phyloP scores from a whole-genome alignment of 805 yeast genomes.

The Priceomyces fermenticarens region DNA sequence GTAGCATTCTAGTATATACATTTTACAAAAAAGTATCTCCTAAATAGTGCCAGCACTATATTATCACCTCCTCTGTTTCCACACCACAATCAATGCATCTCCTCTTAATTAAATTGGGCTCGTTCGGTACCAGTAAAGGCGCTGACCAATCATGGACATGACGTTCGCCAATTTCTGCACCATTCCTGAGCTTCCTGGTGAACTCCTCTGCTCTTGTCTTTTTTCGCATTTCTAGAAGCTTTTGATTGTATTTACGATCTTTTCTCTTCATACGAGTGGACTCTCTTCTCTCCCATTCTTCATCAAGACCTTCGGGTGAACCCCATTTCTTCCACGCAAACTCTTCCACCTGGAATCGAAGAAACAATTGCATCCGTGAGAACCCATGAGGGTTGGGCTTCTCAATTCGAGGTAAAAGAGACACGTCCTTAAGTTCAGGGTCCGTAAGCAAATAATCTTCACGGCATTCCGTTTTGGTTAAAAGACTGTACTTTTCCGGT shows the following conservation, averaged over 20 bases:
- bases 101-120: conserved; percentile 42
- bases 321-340: conserved; percentile 95
- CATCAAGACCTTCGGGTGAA: conserved; percentile 79
- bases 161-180: conserved; percentile 49
- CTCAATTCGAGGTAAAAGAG: conserved; percentile 70
- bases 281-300: conserved; percentile 89
- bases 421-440: conserved; percentile 77
- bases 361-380: conserved; percentile 87
- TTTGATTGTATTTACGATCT: conserved; percentile 75
- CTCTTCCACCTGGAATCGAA: conserved; percentile 90
- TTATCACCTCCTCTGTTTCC: conserved; percentile 72
- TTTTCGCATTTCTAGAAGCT: conserved; percentile 82
- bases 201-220: conserved; percentile 89
- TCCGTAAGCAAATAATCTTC: conserved; percentile 93
- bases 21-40: neutral
- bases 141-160: conserved; percentile 79
- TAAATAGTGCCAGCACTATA: conserved; percentile 18
- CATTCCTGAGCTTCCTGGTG: conserved; percentile 66
- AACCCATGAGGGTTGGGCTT: conserved; percentile 94
- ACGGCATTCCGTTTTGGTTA: conserved; percentile 93
- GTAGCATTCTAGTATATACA: neutral
- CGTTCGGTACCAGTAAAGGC: conserved; percentile 42
- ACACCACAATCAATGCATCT: conserved; percentile 81
- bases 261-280: conserved; percentile 65
- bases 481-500: conserved; percentile 85